A percentile compares a stretch with the other conserved stretches of the same genome.
Conservation (phyloP, 192 early-diverging fungal genomes). For the Spizellomyces punctatus region DNA sequence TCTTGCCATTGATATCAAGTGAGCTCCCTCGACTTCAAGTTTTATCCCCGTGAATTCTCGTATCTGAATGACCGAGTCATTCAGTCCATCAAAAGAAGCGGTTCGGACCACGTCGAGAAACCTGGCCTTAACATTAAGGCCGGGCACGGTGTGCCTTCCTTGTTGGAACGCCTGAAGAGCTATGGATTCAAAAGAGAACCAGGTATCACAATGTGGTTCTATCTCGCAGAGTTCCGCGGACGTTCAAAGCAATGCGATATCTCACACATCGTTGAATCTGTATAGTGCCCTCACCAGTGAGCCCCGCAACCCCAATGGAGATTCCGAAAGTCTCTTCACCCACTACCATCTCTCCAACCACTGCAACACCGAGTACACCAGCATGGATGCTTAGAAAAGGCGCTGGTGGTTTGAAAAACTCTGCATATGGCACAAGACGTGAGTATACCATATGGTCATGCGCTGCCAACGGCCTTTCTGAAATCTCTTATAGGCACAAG, state of each 20-base stretch:
- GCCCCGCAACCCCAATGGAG: too few relatives aligned
- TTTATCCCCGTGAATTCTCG: not conserved
- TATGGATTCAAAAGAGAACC: not conserved
- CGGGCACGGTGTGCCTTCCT: not conserved
- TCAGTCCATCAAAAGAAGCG: not conserved
- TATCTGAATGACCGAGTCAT: not conserved
- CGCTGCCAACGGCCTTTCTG: too few relatives aligned
- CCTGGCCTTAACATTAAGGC: not conserved
- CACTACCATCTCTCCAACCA: constrained; percentile 1
- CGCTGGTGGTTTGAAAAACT: not conserved
- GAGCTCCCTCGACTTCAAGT: not conserved
- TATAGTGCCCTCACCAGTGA: too few relatives aligned
- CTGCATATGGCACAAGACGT: not conserved
- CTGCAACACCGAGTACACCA: not conserved
- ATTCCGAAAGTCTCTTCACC: not conserved
- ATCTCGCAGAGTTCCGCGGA: too few relatives aligned
- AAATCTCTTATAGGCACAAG: too few relatives aligned
- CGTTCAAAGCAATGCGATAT: too few relatives aligned
- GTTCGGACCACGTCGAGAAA: not conserved
- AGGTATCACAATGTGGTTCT: not conserved
- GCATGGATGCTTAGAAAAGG: not conserved
- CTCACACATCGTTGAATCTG: too few relatives aligned
- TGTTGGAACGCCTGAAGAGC: constrained; percentile 1
- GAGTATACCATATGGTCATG: too few relatives aligned
- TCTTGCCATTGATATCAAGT: not conserved